These are phyloP conservation scores for Viola odorata DNA, from an alignment of 345 rosid species.

Conservation along the genomic window DNA sequence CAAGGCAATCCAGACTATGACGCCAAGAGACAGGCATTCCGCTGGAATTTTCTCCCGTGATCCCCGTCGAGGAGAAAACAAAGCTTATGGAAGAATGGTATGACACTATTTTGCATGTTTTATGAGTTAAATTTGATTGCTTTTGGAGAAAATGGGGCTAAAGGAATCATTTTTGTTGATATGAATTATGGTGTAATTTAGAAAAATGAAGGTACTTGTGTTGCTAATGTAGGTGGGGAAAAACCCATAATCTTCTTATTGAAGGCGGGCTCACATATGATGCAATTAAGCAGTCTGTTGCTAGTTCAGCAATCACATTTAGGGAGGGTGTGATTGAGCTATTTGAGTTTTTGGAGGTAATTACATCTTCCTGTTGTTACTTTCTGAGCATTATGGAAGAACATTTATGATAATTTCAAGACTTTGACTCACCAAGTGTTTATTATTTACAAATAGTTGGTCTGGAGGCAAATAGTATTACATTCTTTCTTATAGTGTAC, in stretches of 20 bases:
- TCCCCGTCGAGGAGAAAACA: slow-evolving; percentile 72
- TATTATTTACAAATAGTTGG: too few species aligned
- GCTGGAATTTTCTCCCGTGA: slow-evolving; percentile 57
- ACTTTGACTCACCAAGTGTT: too few species aligned
- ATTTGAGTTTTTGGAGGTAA: slow-evolving; percentile 76
- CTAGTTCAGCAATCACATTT: slow-evolving; percentile 56
- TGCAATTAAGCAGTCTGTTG: slow-evolving; percentile 64
- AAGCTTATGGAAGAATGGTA: slow-evolving; percentile 97
- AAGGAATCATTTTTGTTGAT: neutral
- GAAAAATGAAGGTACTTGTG: slow-evolving; percentile 1
- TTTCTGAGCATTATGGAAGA: neutral
- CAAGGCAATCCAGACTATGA: slow-evolving; percentile 68
- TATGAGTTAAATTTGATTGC: neutral
- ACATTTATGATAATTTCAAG: neutral
- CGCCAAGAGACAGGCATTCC: slow-evolving; percentile 72
- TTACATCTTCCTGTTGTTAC: neutral
- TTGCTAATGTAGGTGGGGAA: slow-evolving; percentile 63
- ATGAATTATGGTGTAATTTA: neutral
- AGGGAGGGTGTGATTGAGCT: slow-evolving; percentile 75
- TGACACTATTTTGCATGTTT: neutral
- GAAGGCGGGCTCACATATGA: slow-evolving; percentile 85
- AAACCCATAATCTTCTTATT: slow-evolving; percentile 74
- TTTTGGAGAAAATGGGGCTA: neutral
- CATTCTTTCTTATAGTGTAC: too few species aligned
- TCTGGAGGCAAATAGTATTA: too few species aligned